These are phyloP conservation scores for Penicillium herquei DNA, from an alignment of 495 filamentous ascomycete genomes.

Conservation along the genomic window DNA sequence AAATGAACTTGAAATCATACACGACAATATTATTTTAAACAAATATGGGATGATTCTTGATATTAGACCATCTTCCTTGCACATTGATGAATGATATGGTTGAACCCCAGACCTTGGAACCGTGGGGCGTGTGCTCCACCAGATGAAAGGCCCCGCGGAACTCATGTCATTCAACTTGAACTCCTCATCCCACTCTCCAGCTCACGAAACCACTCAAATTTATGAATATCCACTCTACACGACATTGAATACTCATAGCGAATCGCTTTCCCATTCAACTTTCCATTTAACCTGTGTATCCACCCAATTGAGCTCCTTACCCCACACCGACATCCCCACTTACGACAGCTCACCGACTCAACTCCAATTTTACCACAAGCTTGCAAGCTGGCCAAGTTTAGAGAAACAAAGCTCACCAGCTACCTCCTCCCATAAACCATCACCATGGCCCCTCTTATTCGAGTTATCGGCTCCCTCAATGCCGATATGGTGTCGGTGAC, in stretches of 20 bases:
- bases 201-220: not conserved
- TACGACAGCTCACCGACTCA: constrained; percentile 3
- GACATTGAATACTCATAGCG: not conserved
- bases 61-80: too few species aligned
- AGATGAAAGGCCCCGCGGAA: not conserved
- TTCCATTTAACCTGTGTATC: not conserved
- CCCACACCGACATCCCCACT: not conserved
- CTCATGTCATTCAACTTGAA: not conserved
- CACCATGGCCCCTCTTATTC: constrained; percentile 56
- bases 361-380: not conserved
- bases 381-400: not conserved
- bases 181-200: not conserved
- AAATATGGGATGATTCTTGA: too few species aligned
- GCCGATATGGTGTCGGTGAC: constrained; percentile 87
- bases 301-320: not conserved
- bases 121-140: not conserved
- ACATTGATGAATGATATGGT: too few species aligned
- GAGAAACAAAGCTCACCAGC: not conserved
- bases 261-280: too few species aligned
- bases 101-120: too few species aligned
- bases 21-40: too few species aligned
- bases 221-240: not conserved
- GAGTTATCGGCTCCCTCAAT: constrained; percentile 90
- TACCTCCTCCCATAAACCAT: not conserved
- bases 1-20: too few species aligned